phyloP scores from a whole-genome alignment of 495 filamentous ascomycete species.

The Xylaria palmicola region DNA sequence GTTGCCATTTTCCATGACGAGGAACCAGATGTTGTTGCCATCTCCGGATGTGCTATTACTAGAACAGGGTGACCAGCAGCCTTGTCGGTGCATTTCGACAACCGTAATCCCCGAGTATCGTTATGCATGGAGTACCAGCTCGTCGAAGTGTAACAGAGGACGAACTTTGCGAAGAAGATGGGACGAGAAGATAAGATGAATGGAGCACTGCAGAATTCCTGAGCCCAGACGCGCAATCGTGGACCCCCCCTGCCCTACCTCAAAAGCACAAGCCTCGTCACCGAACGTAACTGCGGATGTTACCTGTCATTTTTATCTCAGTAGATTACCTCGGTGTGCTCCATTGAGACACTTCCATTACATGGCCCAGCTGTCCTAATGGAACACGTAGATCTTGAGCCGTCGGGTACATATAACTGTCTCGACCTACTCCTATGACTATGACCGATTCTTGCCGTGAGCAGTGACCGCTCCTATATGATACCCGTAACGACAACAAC shows the following conservation, averaged over 20 bases:
- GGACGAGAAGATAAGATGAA: neutral
- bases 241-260: neutral
- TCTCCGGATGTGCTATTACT: neutral
- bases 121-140: neutral
- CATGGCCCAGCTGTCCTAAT: neutral
- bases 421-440: neutral
- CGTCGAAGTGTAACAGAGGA: neutral
- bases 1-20: too few species aligned
- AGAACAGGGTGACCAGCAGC: neutral
- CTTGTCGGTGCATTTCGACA: neutral
- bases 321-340: neutral
- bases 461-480: neutral
- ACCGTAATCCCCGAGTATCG: conserved; percentile 5
- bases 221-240: conserved; percentile 4
- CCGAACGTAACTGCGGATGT: neutral
- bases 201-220: neutral
- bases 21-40: neutral
- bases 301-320: neutral
- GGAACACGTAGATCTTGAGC: neutral
- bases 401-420: conserved; percentile 1
- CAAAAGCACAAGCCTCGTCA: neutral
- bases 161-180: neutral
- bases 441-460: neutral
- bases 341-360: neutral
- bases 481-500: neutral